Percentiles rank a stretch among this genome's conserved stretches.
These are phyloP conservation scores for Aspergillus sclerotioniger DNA, from an alignment of 495 filamentous ascomycete genomes.

Conservation along the genomic window DNA sequence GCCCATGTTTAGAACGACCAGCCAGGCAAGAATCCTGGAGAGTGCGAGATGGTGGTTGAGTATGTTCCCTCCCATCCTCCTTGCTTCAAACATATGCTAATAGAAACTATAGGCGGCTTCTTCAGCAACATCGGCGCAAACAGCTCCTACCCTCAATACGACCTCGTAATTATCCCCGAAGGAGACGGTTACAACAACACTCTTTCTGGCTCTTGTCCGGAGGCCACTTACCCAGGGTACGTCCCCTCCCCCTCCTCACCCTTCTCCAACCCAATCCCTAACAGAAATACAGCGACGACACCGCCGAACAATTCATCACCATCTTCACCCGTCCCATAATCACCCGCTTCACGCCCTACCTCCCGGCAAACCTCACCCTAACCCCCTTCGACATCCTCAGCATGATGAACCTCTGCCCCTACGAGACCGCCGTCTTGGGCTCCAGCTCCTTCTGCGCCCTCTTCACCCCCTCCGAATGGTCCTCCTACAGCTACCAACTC, in stretches of 20 bases:
- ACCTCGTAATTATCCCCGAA: conserved; percentile 49
- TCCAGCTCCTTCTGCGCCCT: conserved; percentile 48
- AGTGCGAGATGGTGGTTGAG: conserved; percentile 44
- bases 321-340: conserved; percentile 26
- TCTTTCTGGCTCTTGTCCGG: conserved; percentile 36
- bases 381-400: conserved; percentile 51
- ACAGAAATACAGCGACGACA: conserved; percentile 34
- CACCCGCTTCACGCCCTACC: conserved; percentile 24
- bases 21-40: conserved; percentile 49
- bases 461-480: conserved; percentile 58
- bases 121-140: conserved; percentile 37
- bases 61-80: conserved; percentile 17
- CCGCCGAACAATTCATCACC: conserved; percentile 24
- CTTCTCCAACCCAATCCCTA: background rate
- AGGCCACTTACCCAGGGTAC: conserved; percentile 16
- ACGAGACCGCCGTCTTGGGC: conserved; percentile 31
- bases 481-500: conserved; percentile 53
- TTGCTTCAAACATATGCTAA: conserved; percentile 8
- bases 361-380: conserved; percentile 46
- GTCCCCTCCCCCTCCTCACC: background rate
- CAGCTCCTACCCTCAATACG: conserved; percentile 36
- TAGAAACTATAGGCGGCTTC: conserved; percentile 28
- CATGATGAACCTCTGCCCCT: conserved; percentile 46
- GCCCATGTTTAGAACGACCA: conserved; percentile 49
- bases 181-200: conserved; percentile 49